Base-by-base conservation (phyloP, 306 rosid genomes). In the Cucumis melo region DNA sequence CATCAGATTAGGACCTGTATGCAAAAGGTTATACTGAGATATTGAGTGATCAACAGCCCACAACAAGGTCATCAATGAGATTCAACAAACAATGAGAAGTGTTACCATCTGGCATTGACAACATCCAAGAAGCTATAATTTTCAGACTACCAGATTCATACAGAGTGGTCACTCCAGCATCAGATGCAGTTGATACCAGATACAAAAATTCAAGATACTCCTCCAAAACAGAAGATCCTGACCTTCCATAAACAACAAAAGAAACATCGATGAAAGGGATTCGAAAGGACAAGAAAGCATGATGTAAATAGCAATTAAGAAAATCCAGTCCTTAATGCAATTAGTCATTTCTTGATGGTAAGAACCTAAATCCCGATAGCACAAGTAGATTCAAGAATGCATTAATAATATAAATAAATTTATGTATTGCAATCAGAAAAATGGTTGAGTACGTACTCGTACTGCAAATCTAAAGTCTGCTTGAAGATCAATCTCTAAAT, bases 191-290 rank as follows among this genome's bases (percentile, higher is more conserved):
- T 51, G 88, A 87, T 46, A 89, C 95, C 79, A 94, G 82, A 86
- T 90, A 91, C 14, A 94, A 77, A 87, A 91, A 87, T 83, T 94
- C 97, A 67, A 81, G 90, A 82, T 97, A 89, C 73, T 94, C 97
- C 81, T 84, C 91, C 19, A 86, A 84, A 76, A 84, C 84, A 27
- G 92, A 83, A 14, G 84, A 85, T 41, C 87, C 87, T 56, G 91
- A 79, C 76, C 98, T 94, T 84, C 76, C 77, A 63, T 38, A 19
- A 39, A 41, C 51, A 79, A 54, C 19, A 48, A 51, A 1, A 72
- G 27, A 24, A 50, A 72, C 61, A 68, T 21, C 10, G n/a, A 41
- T 21, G 5, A 67, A 42, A 21, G 34, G 19, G 29, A 23, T 42
- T 23, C 12, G 55, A 44, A 32, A 10, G 1, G 50, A 42, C 6